Evolutionary conservation across 2,329 filamentous ascomycete species (phyloP), one percentile per base, ranked within the genome.

Genomic region (Cordyceps cateniannulata): DNA sequence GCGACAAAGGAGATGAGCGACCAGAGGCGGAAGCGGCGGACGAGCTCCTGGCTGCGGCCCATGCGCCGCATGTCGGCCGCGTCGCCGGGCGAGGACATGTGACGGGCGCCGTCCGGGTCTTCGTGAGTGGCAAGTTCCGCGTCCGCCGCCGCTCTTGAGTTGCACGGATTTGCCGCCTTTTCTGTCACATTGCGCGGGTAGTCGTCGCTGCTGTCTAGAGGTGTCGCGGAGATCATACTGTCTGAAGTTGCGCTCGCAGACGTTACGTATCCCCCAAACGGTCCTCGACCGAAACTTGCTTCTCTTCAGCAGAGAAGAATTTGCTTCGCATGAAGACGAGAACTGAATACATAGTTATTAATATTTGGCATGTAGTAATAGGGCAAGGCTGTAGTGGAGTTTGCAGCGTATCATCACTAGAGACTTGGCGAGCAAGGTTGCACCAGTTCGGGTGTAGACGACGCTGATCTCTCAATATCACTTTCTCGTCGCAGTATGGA

Each of bases 31-130:
- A 61, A 63, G 12, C 59, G 58, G n/a, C 62, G 58, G 44, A 63
- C 47, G 16, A 63, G 48, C n/a, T 61, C 62, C 48, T 63, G 62
- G 12, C 52, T 44, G 29, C 62, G 52, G 5, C 62, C 62, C 62
- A 63, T 63, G 20, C 62, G 62, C 29, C 53, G 53, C 62, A 63
- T 63, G 29, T 63, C 50, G 14, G 45, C 53, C 53, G 32, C 24
- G 53, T 56, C 53, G 22, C 20, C 22, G 6, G 10, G 24, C 14
- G 53, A 29, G n/a, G 53, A 56, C 38, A 32, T 47, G 53, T 56
- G 40, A 9, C 32, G 53, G 5, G 38, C 53, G 40, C n/a, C n/a
- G n/a, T n/a, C 53, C 6, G 40, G 18, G 14, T 25, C 35, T 18
- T 42, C 29, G 8, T n/a, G 2, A 8, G 51, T 22, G 2, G 6